phyloP scores from a whole-genome alignment of 73 alveolate species.

The Tetrahymena borealis region DNA sequence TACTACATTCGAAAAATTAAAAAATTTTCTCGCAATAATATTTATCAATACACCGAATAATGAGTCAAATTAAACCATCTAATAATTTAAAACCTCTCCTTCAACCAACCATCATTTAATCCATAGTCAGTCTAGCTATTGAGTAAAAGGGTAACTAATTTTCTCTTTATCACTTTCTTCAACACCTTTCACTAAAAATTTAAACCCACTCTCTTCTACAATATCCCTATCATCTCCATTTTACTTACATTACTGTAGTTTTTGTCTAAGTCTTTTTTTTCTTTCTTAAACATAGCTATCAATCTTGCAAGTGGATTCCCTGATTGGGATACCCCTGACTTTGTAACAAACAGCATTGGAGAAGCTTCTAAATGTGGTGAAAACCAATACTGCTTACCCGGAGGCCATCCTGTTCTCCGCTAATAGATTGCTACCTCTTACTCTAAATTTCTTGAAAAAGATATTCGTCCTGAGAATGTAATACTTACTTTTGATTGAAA shows the following conservation, averaged over 20 bases:
- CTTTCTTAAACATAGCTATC: background rate
- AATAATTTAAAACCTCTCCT: background rate
- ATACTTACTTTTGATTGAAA: background rate
- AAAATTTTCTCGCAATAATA: background rate
- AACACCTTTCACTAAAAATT: too few species aligned
- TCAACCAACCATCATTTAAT: background rate
- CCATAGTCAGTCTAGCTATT: background rate
- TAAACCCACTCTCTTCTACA: too few species aligned
- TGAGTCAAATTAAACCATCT: background rate
- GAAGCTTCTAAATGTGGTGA: background rate
- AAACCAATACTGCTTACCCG: background rate
- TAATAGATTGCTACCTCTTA: background rate
- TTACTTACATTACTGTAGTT: too few species aligned
- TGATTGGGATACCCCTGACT: background rate
- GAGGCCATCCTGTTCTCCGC: background rate
- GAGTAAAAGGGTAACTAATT: background rate
- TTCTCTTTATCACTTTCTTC: too few species aligned
- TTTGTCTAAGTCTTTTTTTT: background rate
- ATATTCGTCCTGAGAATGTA: background rate
- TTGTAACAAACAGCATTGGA: background rate
- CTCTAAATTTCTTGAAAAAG: background rate
- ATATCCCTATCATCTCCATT: too few species aligned
- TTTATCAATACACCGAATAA: background rate
- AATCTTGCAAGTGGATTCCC: background rate
- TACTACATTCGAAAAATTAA: background rate